A percentile compares a stretch with the other conserved stretches of the same genome.
Conservation (phyloP, 2,329 filamentous ascomycete genomes). For the Fusarium camptoceras region DNA sequence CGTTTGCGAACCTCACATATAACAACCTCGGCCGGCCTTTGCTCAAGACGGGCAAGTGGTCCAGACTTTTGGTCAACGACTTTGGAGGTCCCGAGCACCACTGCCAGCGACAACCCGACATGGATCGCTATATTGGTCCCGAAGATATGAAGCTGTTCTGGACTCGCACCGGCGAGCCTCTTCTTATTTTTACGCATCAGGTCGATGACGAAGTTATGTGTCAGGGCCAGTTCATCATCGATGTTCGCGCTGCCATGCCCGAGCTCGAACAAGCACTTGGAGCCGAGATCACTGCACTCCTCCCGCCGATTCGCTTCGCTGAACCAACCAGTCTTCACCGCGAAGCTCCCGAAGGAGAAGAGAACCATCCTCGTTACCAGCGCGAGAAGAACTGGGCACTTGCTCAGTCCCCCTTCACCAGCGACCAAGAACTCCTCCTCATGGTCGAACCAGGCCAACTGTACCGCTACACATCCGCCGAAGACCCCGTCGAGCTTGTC, state of each 20-base stretch:
- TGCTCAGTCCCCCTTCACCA: slow-evolving; percentile 29
- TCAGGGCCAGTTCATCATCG: slow-evolving; percentile 37
- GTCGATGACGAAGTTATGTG: slow-evolving; percentile 36
- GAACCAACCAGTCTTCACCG: slow-evolving; percentile 24
- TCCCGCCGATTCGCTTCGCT: slow-evolving; percentile 30
- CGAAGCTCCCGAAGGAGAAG: slow-evolving; percentile 22
- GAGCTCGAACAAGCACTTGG: slow-evolving; percentile 30
- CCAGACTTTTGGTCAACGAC: slow-evolving; percentile 28
- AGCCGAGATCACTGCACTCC: not conserved
- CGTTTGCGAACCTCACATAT: slow-evolving; percentile 31
- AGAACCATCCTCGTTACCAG: slow-evolving; percentile 30
- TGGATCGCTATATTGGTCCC: slow-evolving; percentile 37
- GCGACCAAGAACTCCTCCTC: slow-evolving; percentile 25
- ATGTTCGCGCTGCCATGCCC: slow-evolving; percentile 35
- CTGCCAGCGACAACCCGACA: slow-evolving; percentile 31
- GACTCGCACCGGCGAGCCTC: slow-evolving; percentile 35
- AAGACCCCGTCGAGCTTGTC: slow-evolving; percentile 23
- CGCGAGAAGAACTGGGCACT: slow-evolving; percentile 42
- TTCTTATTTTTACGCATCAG: slow-evolving; percentile 40
- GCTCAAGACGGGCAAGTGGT: slow-evolving; percentile 23
- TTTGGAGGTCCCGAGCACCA: slow-evolving; percentile 35
- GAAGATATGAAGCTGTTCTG: slow-evolving; percentile 44
- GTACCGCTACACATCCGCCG: slow-evolving; percentile 22
- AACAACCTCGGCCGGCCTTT: slow-evolving; percentile 14
- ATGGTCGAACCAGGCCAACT: slow-evolving; percentile 38